These are phyloP conservation scores for Rhodotorula sp. DNA, from an alignment of 1,284 basidiomycete species.

Conservation along the genomic window DNA sequence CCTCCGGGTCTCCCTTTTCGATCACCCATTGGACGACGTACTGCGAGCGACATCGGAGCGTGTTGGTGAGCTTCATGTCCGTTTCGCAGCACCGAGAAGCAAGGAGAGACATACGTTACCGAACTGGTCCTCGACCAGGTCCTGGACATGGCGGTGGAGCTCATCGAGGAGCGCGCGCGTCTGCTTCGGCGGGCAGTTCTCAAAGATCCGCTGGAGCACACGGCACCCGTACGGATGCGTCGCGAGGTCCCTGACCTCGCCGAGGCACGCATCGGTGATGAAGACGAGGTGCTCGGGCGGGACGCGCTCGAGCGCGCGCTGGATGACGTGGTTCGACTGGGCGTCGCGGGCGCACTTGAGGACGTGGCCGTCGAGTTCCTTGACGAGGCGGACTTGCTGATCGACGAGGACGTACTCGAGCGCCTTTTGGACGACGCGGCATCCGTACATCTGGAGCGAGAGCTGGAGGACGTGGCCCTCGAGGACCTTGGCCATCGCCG, in stretches of 20 bases:
- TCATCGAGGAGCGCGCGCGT: conserved; percentile 78
- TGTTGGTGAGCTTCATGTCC: background rate
- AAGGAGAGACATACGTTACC: conserved; percentile 43
- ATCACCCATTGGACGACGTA: conserved; percentile 75
- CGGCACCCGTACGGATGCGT: conserved; percentile 93
- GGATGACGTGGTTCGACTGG: conserved; percentile 89
- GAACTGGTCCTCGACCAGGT: conserved; percentile 50
- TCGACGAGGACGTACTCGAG: conserved; percentile 76
- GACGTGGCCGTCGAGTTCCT: conserved; percentile 77
- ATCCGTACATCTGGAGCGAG: conserved; percentile 93
- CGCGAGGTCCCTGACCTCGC: conserved; percentile 79
- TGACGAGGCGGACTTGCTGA: conserved; percentile 71
- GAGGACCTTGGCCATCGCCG: conserved; percentile 70
- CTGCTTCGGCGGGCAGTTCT: conserved; percentile 68
- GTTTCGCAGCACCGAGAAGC: background rate
- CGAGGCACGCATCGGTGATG: conserved; percentile 68
- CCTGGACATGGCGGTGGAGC: conserved; percentile 54
- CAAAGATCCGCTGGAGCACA: conserved; percentile 89
- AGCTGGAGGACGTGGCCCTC: conserved; percentile 75
- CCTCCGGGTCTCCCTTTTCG: conserved; percentile 69
- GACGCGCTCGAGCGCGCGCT: conserved; percentile 81
- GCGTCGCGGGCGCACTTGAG: conserved; percentile 86
- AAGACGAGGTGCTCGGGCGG: conserved; percentile 73
- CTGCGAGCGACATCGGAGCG: conserved; percentile 3
- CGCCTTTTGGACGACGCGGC: conserved; percentile 62